phyloP scores from a whole-genome alignment of 139 green algal species.

The Trebouxia sp. region DNA sequence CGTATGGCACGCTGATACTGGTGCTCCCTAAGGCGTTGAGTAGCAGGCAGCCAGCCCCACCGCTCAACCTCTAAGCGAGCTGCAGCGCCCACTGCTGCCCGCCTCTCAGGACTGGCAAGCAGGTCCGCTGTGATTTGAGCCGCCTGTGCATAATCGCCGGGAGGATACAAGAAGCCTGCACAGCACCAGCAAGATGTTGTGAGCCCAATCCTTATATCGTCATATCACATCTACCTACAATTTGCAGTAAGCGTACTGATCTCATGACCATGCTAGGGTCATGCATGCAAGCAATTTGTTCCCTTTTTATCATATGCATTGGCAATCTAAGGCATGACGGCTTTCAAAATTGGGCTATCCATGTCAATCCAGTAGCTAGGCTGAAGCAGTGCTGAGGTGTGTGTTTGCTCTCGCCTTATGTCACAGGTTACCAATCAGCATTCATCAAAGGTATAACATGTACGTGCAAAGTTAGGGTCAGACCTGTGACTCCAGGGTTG shows the following conservation, averaged over 20 bases:
- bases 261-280: neutral
- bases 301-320: neutral
- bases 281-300: neutral
- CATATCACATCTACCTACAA: neutral
- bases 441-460: too few relatives aligned
- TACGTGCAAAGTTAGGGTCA: too few relatives aligned
- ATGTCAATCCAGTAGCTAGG: neutral
- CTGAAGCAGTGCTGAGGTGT: too few relatives aligned
- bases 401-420: neutral
- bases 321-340: neutral
- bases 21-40: constrained; percentile 50
- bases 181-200: neutral
- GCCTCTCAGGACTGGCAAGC: constrained; percentile 32
- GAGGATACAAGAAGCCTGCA: constrained; percentile 73
- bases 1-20: constrained; percentile 71
- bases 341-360: neutral
- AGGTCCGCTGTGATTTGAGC: constrained; percentile 41
- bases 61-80: constrained; percentile 39
- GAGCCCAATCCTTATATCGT: neutral
- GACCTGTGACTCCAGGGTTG: constrained; percentile 43
- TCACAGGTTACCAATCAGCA: neutral
- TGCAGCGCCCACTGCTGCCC: constrained; percentile 35
- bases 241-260: neutral
- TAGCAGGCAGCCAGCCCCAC: constrained; percentile 64
- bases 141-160: constrained; percentile 47